A percentile compares a stretch with the other conserved stretches of the same genome.
These are phyloP conservation scores for Penicillium sp. DNA, from an alignment of 2,329 filamentous ascomycete genomes.

Conservation along the genomic window DNA sequence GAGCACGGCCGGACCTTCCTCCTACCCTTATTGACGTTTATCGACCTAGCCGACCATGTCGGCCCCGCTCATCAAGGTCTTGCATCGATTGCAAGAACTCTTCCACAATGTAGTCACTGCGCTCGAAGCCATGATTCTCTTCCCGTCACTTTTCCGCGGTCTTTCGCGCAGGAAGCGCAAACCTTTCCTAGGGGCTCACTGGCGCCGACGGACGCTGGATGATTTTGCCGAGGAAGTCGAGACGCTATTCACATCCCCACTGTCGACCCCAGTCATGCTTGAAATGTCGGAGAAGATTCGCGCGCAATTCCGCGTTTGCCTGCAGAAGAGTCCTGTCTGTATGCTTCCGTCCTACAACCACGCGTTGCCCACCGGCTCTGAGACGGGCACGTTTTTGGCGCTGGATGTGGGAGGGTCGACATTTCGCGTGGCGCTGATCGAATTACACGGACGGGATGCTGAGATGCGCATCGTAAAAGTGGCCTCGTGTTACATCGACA, in stretches of 20 bases:
- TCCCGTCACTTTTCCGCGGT: conserved; percentile 35
- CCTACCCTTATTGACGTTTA: background rate
- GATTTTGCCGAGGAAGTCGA: conserved; percentile 38
- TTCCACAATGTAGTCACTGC: conserved; percentile 36
- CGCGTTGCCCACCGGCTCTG: conserved; percentile 53
- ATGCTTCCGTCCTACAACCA: conserved; percentile 63
- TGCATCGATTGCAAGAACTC: conserved; percentile 37
- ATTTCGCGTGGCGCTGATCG: conserved; percentile 56
- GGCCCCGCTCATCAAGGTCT: conserved; percentile 33
- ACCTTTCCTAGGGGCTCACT: conserved; percentile 29
- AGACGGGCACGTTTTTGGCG: conserved; percentile 55
- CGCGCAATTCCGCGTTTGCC: conserved; percentile 49
- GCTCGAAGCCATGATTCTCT: conserved; percentile 37
- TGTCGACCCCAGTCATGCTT: conserved; percentile 34
- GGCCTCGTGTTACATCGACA: conserved; percentile 52
- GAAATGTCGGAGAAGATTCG: conserved; percentile 42
- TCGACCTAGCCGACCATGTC: conserved; percentile 25
- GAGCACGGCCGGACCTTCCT: background rate
- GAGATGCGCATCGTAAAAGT: conserved; percentile 52
- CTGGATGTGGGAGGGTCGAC: conserved; percentile 63
- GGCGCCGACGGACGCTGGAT: conserved; percentile 33
- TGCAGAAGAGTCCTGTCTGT: conserved; percentile 52
- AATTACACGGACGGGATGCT: conserved; percentile 46
- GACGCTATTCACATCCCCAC: conserved; percentile 31
- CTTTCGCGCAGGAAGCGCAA: conserved; percentile 28